Percentiles rank a stretch among this genome's conserved stretches.
These are phyloP conservation scores for Boletus pseudopeckii DNA, from an alignment of 768 basidiomycete species.

Conservation along the genomic window DNA sequence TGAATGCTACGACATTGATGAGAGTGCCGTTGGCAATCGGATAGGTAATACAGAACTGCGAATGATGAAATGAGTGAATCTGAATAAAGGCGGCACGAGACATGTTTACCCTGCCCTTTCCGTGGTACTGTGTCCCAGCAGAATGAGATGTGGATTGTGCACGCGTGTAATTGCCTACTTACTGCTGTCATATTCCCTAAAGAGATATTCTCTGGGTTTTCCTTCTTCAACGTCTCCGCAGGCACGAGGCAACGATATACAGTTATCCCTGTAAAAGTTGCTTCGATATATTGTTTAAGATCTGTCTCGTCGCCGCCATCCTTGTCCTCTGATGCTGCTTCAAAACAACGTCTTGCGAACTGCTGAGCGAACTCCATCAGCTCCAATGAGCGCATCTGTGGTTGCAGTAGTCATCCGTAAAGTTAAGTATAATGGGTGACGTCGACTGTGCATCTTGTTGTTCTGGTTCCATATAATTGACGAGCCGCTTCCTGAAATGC, in stretches of 20 bases:
- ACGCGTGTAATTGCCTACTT: neutral
- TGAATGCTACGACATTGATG: slow-evolving; percentile 36
- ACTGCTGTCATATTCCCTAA: slow-evolving; percentile 13
- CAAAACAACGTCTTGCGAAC: slow-evolving; percentile 27
- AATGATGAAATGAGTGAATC: neutral
- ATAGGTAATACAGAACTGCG: slow-evolving; percentile 16
- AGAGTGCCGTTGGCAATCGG: slow-evolving; percentile 36
- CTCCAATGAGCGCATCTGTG: slow-evolving; percentile 44
- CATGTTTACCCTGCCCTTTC: slow-evolving; percentile 5
- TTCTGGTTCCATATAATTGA: slow-evolving; percentile 9
- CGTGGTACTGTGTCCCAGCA: slow-evolving; percentile 7
- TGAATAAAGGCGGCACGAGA: neutral
- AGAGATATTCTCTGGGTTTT: slow-evolving; percentile 18
- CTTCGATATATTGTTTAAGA: slow-evolving; percentile 16
- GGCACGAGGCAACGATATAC: slow-evolving; percentile 40
- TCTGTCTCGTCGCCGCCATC: neutral
- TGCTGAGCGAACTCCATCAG: slow-evolving; percentile 40
- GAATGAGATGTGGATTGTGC: slow-evolving; percentile 6
- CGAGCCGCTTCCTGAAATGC: slow-evolving; percentile 18
- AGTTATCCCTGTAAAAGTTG: slow-evolving; percentile 40
- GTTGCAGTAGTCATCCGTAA: slow-evolving; percentile 19
- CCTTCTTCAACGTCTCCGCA: slow-evolving; percentile 27
- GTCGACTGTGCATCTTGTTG: slow-evolving; percentile 27
- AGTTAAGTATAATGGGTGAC: slow-evolving; percentile 6
- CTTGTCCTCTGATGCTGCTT: slow-evolving; percentile 3